Evolutionary conservation across 1,284 basidiomycete genomes (phyloP).

Genomic region (Apiotrichum gamsii): DNA sequence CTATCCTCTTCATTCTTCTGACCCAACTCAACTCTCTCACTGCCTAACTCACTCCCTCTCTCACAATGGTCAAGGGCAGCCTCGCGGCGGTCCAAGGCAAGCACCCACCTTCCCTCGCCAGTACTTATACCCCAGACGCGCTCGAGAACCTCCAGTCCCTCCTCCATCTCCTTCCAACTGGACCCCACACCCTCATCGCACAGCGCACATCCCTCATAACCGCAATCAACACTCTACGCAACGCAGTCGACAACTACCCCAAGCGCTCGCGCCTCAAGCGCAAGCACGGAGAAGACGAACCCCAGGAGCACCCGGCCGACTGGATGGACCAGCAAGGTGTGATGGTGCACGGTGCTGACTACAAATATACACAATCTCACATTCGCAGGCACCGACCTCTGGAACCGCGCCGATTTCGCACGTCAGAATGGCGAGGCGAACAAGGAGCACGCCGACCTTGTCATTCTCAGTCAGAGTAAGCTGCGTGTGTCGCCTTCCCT

Average conservation of each 20-base stretch:
- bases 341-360: too few species aligned
- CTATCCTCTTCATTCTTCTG: background rate
- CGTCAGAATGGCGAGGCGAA: background rate
- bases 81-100: constrained; percentile 3
- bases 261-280: constrained; percentile 1
- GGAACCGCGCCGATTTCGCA: constrained; percentile 3
- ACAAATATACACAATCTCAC: too few species aligned
- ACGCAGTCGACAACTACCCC: background rate
- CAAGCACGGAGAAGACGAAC: constrained; percentile 1
- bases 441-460: background rate
- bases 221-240: background rate
- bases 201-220: background rate
- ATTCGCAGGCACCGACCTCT: constrained; percentile 10
- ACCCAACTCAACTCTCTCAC: background rate
- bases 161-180: constrained; percentile 3
- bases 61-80: constrained; percentile 1
- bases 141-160: background rate
- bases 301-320: background rate
- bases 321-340: constrained; percentile 11
- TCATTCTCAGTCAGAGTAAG: constrained; percentile 3
- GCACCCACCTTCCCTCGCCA: background rate
- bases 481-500: too few species aligned
- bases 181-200: background rate
- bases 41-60: background rate
- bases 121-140: background rate